phyloP scores from a whole-genome alignment of 805 yeast species.

The Nakazawaea holstii region DNA sequence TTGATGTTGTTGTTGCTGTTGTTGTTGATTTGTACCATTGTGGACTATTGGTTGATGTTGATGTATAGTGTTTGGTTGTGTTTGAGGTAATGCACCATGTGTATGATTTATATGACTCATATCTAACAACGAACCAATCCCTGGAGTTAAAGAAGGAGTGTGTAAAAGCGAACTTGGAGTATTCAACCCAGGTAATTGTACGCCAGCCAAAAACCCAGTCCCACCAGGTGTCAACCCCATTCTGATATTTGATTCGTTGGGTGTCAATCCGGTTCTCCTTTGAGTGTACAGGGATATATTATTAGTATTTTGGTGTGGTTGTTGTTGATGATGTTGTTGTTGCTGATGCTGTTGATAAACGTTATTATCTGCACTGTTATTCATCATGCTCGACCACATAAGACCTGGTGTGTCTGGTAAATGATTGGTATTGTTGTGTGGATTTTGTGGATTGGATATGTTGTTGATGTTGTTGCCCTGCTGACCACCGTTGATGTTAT shows the following conservation, averaged over 20 bases:
- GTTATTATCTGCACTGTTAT: conserved; percentile 3
- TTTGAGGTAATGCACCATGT: background rate
- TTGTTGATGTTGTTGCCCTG: conserved; percentile 8
- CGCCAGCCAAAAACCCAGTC: conserved; percentile 29
- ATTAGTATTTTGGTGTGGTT: background rate
- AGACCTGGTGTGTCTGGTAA: conserved; percentile 13
- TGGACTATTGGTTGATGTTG: conserved; percentile 3
- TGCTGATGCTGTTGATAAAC: conserved; percentile 13
- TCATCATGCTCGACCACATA: conserved; percentile 8
- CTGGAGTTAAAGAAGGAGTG: conserved; percentile 42
- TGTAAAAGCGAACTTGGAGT: conserved; percentile 9
- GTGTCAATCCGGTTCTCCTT: conserved; percentile 60
- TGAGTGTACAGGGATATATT: conserved; percentile 19
- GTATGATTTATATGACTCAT: background rate
- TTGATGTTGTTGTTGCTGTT: conserved; percentile 10
- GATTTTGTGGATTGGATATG: conserved; percentile 4
- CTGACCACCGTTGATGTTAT: conserved; percentile 2
- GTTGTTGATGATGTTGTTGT: conserved; percentile 14
- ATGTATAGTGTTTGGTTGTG: conserved; percentile 21
- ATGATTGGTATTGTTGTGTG: conserved; percentile 8
- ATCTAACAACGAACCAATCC: conserved; percentile 26
- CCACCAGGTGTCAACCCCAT: conserved; percentile 69
- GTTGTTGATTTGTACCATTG: conserved; percentile 1
- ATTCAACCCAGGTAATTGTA: conserved; percentile 29
- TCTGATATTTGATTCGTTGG: conserved; percentile 68